Evolutionary conservation across 1,284 basidiomycete genomes (phyloP), one percentile per base, ranked within the genome.

Genomic region (Cutaneotrichosporon sp.): DNA sequence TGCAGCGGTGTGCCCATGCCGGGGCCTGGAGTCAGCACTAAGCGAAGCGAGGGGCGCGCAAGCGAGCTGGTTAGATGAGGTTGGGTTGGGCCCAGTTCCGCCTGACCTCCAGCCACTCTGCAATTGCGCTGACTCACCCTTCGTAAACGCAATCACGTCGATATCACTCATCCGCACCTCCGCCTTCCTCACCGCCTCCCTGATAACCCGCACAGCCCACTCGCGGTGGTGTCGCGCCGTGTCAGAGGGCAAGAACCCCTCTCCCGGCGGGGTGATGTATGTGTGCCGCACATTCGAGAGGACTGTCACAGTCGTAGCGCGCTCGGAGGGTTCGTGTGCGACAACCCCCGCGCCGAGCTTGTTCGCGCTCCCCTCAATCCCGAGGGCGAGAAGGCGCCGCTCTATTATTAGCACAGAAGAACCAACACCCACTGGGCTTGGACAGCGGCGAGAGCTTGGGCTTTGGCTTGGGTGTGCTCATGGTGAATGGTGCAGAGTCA

Each of bases 1-100:
- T 97, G 93, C 16, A 99, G 81, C 0, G 96, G 96, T 51, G 93
- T 94, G 58, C 97, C 97, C 97, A 99, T 99, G 0, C 97, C 97
- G 7, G 97, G 97, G 1, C 95, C 94, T 95, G 73, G 11, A 1
- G 56, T 59, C 11, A 52, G 42, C 51, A 32, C 16, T 14, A 2
- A n/a, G 47, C 9, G 21, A 49, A 9, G 47, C 47, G 47, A 49
- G 26, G 26, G 26, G 26, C 26, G 3, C 26, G 26, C 26, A 26
- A 26, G 26, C 26, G 26, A 26, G 26, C 26, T 26, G 26, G 26
- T 26, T 26, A 1, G 3, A 3, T 26, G 26, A 26, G 26, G 26
- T 26, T 26, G 26, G 26, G 26, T 26, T 26, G 26, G 1, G 26
- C 26, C 26, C 26, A 26, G 26, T 26, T 26, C 26, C 26, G 1